A percentile compares a stretch with the other conserved stretches of the same genome.
These are phyloP conservation scores for Pleodorina starrii DNA, from an alignment of 139 green algal genomes.

Conservation along the genomic window DNA sequence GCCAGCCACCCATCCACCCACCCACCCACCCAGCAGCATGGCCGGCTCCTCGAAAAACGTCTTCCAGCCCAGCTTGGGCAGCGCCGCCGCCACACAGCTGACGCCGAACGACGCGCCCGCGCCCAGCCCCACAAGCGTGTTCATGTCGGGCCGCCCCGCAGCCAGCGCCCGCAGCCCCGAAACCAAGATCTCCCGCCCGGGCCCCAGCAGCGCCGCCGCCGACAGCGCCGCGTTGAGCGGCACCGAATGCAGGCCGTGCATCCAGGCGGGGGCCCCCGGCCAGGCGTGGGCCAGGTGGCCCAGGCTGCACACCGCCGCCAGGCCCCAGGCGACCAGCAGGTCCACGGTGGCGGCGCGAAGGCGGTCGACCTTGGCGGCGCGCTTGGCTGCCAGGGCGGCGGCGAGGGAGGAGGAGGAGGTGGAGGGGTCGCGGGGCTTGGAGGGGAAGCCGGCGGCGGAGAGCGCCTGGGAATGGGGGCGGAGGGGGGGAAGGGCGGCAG, in stretches of 20 bases:
- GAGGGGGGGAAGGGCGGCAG: not conserved
- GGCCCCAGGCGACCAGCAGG: constrained; percentile 82
- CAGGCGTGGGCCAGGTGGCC: constrained; percentile 83
- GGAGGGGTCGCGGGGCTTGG: constrained; percentile 41
- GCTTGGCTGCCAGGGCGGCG: constrained; percentile 70
- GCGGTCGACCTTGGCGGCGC: constrained; percentile 66
- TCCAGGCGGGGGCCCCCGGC: constrained; percentile 66
- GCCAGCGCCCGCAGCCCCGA: constrained; percentile 65
- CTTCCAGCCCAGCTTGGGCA: constrained; percentile 83
- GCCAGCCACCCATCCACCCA: not conserved
- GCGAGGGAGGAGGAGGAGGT: constrained; percentile 45
- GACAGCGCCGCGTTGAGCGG: constrained; percentile 83
- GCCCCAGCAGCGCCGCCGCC: constrained; percentile 82
- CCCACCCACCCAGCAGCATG: constrained; percentile 94
- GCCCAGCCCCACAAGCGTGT: constrained; percentile 96
- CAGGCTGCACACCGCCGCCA: constrained; percentile 83
- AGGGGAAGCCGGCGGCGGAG: constrained; percentile 65
- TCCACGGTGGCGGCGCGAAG: constrained; percentile 73
- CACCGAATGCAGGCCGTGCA: constrained; percentile 81
- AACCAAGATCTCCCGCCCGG: constrained; percentile 72
- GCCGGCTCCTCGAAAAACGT: constrained; percentile 99
- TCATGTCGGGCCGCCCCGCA: constrained; percentile 94
- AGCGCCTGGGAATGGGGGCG: constrained; percentile 49
- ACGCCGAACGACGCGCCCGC: constrained; percentile 90
- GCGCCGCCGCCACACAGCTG: constrained; percentile 79